phyloP scores from a whole-genome alignment of 257 asterid species.

The Haberlea rhodopensis region DNA sequence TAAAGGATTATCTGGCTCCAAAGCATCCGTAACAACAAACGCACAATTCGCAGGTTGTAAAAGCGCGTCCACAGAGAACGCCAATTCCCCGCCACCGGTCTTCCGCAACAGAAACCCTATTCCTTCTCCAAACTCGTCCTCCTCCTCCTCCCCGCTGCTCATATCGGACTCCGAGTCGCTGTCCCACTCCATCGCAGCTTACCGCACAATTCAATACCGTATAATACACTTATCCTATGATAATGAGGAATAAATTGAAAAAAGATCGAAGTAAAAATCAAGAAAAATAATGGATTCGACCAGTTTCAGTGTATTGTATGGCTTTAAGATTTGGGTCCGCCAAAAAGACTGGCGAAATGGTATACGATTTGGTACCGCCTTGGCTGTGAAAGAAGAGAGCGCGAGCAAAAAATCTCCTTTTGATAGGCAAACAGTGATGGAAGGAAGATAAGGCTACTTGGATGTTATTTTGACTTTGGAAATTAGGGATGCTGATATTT shows the following conservation, averaged over 20 bases:
- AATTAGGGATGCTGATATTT: not conserved
- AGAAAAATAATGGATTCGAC: not conserved
- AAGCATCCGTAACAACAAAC: slow-evolving; percentile 48
- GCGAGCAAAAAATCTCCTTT: not conserved
- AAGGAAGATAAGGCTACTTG: slow-evolving; percentile 28
- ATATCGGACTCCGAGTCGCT: slow-evolving; percentile 41
- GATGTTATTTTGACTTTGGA: slow-evolving; percentile 26
- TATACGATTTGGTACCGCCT: not conserved
- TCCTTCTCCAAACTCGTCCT: slow-evolving; percentile 32
- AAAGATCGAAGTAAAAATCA: not conserved
- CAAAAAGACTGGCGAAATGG: not conserved
- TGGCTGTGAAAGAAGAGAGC: not conserved
- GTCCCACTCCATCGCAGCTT: slow-evolving; percentile 50
- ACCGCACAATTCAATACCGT: not conserved
- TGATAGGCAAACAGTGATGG: slow-evolving; percentile 16
- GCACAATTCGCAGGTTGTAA: slow-evolving; percentile 56
- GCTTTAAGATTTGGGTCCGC: not conserved
- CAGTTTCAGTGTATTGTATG: not conserved
- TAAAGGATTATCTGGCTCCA: slow-evolving; percentile 53
- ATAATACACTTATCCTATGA: not conserved
- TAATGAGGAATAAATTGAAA: not conserved
- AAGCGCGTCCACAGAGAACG: slow-evolving; percentile 47
- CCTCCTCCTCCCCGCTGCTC: slow-evolving; percentile 39
- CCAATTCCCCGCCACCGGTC: slow-evolving; percentile 34
- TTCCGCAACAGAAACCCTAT: slow-evolving; percentile 43